A percentile compares a stretch with the other conserved stretches of the same genome.
These are phyloP conservation scores for Trichoderma lentiforme DNA, from an alignment of 2,329 filamentous ascomycete genomes.

Conservation along the genomic window DNA sequence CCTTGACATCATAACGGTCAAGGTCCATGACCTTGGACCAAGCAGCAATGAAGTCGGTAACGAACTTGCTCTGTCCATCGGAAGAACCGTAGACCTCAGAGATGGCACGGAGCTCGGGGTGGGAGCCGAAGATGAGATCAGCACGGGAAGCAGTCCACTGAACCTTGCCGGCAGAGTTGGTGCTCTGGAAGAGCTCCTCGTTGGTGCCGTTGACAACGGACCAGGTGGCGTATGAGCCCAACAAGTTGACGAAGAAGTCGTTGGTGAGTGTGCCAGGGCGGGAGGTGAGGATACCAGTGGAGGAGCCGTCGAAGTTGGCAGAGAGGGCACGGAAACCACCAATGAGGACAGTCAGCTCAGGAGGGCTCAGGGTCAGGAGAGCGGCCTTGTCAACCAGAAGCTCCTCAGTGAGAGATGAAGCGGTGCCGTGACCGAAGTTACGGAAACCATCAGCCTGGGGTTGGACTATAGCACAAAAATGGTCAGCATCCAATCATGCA, in stretches of 20 bases:
- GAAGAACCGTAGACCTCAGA: slow-evolving; percentile 63
- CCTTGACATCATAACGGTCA: slow-evolving; percentile 59
- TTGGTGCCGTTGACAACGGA: slow-evolving; percentile 34
- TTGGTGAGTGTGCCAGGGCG: slow-evolving; percentile 67
- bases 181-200: slow-evolving; percentile 59
- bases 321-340: slow-evolving; percentile 68
- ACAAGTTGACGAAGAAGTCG: slow-evolving; percentile 77
- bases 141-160: slow-evolving; percentile 68
- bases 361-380: slow-evolving; percentile 65
- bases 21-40: slow-evolving; percentile 76
- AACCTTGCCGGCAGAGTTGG: slow-evolving; percentile 60
- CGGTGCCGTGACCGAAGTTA: slow-evolving; percentile 65
- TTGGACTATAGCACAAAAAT: slow-evolving; percentile 43
- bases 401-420: slow-evolving; percentile 62
- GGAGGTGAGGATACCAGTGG: slow-evolving; percentile 63
- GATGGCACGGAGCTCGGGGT: slow-evolving; percentile 67
- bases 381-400: slow-evolving; percentile 68
- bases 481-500: background rate
- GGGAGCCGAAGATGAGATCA: slow-evolving; percentile 68
- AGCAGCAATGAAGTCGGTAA: slow-evolving; percentile 65
- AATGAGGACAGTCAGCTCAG: slow-evolving; percentile 66
- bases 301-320: slow-evolving; percentile 67
- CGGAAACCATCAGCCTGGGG: slow-evolving; percentile 70
- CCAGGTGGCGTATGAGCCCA: slow-evolving; percentile 66
- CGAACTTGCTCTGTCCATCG: slow-evolving; percentile 61